Evolutionary conservation across 139 green algal genomes (phyloP), one percentile per base, ranked within the genome.

Genomic region (Microglena sp.): DNA sequence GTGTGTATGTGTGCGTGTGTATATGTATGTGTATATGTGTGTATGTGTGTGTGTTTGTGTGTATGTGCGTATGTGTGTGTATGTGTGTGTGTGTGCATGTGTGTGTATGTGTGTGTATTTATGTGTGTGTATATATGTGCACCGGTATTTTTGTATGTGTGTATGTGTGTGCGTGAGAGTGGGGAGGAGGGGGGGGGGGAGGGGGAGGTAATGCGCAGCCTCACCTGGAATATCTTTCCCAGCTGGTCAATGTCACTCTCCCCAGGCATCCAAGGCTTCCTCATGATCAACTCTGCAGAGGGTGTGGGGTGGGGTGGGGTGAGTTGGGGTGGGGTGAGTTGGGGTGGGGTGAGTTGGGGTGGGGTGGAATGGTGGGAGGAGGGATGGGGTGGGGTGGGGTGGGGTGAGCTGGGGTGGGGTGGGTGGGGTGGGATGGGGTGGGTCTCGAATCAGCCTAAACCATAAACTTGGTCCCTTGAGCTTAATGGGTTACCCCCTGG

Each of bases 181-280:
- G 40, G 11, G 40, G 55, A 33, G 36, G 18, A 18, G 55, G 5
- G 55, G 27, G 18, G 27, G 26, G 28, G 8, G 27, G 8, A 62
- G 29, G 27, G 36, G 28, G 15, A 50, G 18, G 4, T 36, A 8
- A 18, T 33, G 4, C 35, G 32, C 43, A 43, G n/a, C 7, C 40
- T 22, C 35, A 73, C 34, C 31, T 77, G 66, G 62, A 94, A 96
- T 6, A 97, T 82, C 61, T 87, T 87, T 26, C 77, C 76, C 66
- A 96, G 77, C 59, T 92, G 82, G 60, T 93, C 87, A 27, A 95
- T 82, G 69, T 95, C 90, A 4, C 55, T 81, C 33, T 81, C 77
- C 26, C 83, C 89, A 4, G 83, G 77, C 33, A 95, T 84, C 87
- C 87, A 92, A 3, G 87, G 87, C 62, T 77, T 62, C 34, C 82